Evolutionary conservation across 2,329 filamentous ascomycete species (phyloP), one percentile per base, ranked within the genome.

Genomic region (Phialocephala subalpina): DNA sequence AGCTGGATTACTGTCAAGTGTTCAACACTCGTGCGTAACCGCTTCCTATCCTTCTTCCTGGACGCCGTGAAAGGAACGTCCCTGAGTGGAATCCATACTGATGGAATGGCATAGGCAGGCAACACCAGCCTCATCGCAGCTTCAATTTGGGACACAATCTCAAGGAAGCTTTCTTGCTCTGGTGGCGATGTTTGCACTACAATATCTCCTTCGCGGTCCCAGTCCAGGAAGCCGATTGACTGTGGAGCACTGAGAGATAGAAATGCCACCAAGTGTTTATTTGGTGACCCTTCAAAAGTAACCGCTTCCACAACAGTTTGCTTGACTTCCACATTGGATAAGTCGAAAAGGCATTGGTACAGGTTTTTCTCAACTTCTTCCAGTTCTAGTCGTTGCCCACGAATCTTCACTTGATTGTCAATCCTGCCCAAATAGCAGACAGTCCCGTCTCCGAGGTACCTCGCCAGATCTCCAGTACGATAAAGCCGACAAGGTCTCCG

Each of bases 371-470:
- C 73, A 69, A 70, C 80, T 81, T 49, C 75, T 67, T 57, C 76
- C 69, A 20, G 68, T 70, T 90, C 88, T 7, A 90, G 79, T 45
- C 88, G 79, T 72, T 90, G 87, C 0, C 88, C 88, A 38, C 87
- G 82, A 25, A 90, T 78, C 73, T 90, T 90, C 63, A 89, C 83
- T 75, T 90, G 88, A 36, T 87, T 86, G 72, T 90, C 89, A 68
- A 87, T 89, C 60, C 90, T 82, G 12, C 88, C 87, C 36, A 89
- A 79, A 67, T 86, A 88, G 16, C 82, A 75, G 55, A 90, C 82
- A 2, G 80, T 81, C 27, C 73, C 76, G 58, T 88, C 82, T 0
- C 77, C 73, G 47, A 85, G 80, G 63, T 87, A 86, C 22, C 79
- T 80, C 0, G 84, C 87, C 0, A 89, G 75, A 67, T 90, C 87